Evolutionary conservation across 805 yeast genomes (phyloP), one percentile per base, ranked within the genome.

Genomic region (Kazachstania martiniae): DNA sequence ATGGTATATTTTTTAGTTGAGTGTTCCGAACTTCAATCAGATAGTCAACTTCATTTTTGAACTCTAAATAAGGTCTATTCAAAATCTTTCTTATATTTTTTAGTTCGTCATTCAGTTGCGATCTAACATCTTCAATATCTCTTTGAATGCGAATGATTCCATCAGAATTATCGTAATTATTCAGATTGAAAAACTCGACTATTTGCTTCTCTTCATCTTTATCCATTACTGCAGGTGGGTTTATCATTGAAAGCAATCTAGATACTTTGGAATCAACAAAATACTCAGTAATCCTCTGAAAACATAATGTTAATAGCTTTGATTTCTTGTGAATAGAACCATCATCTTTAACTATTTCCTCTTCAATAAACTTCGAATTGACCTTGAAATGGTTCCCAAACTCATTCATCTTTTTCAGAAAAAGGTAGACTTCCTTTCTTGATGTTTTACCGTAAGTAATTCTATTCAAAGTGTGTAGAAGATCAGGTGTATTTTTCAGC

Each of bases 1-100:
- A 44, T 0, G 97, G 97, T 2, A 87, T 55, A 1, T 59, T 54
- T 27, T 69, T 70, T 2, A 68, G 62, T 27, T 70, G 70, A 9
- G 68, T 56, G 39, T 76, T 75, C 27, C 84, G 61, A 0, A 89
- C 76, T 46, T 87, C 95, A 15, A 91, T 66, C 29, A 87, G 59
- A 47, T 77, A 81, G 2, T 84, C 78, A 14, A 78, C 81, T 32
- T 74, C 77, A 31, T 70, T 65, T 34, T 70, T 74, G 44, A 63
- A 85, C 14, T 66, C 59, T 33, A 80, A 49, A 25, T 68, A 61
- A 0, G 87, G 81, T 18, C 83, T 61, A 18, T 66, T 68, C 18
- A 83, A 52, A 1, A 64, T 29, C 1, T 37, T 47, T 30, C 72
- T 59, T 3, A 81, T 62, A 0, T 44, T 41, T 2, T 42, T 38